These are phyloP conservation scores for Wickerhamomyces sp. DNA, from an alignment of 1,139 yeast species.

Conservation along the genomic window DNA sequence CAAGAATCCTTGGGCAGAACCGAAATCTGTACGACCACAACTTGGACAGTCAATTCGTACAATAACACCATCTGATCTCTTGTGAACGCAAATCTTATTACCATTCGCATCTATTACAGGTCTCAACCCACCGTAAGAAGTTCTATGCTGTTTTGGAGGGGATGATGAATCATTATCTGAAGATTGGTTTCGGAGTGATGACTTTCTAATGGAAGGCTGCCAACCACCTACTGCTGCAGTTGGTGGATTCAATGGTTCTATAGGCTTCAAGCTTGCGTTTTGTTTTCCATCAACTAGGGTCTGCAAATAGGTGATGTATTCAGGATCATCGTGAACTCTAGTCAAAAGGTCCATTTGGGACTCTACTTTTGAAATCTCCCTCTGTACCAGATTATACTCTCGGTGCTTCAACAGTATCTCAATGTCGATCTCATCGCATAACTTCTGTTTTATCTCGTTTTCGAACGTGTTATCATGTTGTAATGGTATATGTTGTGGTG, in stretches of 20 bases:
- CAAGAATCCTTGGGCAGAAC: constrained; percentile 75
- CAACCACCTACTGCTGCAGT: constrained; percentile 1
- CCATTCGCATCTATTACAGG: constrained; percentile 30
- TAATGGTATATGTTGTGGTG: constrained; percentile 13
- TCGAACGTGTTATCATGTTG: constrained; percentile 8
- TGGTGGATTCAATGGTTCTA: constrained; percentile 12
- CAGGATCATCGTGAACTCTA: constrained; percentile 45
- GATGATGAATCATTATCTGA: constrained; percentile 5
- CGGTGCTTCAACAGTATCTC: constrained; percentile 69
- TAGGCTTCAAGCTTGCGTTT: constrained; percentile 9
- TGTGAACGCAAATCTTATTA: constrained; percentile 47
- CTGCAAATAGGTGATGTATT: constrained; percentile 17
- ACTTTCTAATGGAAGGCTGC: constrained; percentile 2
- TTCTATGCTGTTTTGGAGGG: constrained; percentile 25
- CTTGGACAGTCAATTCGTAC: constrained; percentile 65
- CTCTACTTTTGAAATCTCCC: constrained; percentile 62
- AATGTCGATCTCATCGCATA: constrained; percentile 47
- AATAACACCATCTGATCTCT: constrained; percentile 67
- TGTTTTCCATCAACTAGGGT: constrained; percentile 9
- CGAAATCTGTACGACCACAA: constrained; percentile 65
- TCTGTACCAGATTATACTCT: constrained; percentile 53
- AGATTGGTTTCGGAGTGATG: constrained; percentile 3
- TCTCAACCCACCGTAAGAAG: constrained; percentile 28
- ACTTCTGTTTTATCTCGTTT: constrained; percentile 24
- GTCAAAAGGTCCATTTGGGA: constrained; percentile 51